A percentile compares a stretch with the other conserved stretches of the same genome.
Conservation (phyloP, 2,329 filamentous ascomycete species). For the Microdochium bolleyi region DNA sequence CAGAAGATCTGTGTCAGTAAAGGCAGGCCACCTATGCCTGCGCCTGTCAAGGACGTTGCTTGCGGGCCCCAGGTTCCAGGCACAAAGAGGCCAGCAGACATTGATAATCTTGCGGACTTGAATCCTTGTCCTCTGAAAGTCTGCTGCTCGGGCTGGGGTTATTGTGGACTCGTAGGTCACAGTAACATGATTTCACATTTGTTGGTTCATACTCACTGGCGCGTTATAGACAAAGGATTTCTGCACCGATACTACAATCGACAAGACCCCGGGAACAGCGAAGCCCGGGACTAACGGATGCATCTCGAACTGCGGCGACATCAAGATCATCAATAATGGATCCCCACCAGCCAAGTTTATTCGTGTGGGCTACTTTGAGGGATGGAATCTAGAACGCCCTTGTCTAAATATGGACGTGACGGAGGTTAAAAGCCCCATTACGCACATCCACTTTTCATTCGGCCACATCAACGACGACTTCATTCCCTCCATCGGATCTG, state of each 20-base stretch:
- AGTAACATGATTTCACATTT: too few relatives aligned
- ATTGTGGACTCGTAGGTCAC: background rate
- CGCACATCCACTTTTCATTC: background rate
- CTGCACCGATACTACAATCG: background rate
- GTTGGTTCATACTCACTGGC: too few relatives aligned
- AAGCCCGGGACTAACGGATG: background rate
- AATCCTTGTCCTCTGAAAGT: background rate
- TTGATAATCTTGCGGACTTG: background rate
- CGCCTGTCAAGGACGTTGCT: background rate
- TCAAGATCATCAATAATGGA: constrained; percentile 2
- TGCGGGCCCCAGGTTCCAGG: background rate
- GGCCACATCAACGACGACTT: constrained; percentile 2
- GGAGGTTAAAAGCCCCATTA: background rate
- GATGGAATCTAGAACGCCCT: constrained; percentile 1
- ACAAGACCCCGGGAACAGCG: too few relatives aligned
- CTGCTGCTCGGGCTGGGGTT: background rate
- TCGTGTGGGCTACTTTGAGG: constrained; percentile 2
- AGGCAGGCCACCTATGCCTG: background rate
- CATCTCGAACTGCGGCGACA: constrained; percentile 5
- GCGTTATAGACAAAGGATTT: background rate
- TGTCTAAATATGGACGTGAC: constrained; percentile 1
- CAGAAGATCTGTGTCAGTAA: background rate
- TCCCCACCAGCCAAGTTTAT: background rate
- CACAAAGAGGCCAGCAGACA: background rate
- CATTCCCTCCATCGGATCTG: background rate